Evolutionary conservation across 441 rosid genomes (phyloP).

Genomic region (Biscutella laevigata): DNA sequence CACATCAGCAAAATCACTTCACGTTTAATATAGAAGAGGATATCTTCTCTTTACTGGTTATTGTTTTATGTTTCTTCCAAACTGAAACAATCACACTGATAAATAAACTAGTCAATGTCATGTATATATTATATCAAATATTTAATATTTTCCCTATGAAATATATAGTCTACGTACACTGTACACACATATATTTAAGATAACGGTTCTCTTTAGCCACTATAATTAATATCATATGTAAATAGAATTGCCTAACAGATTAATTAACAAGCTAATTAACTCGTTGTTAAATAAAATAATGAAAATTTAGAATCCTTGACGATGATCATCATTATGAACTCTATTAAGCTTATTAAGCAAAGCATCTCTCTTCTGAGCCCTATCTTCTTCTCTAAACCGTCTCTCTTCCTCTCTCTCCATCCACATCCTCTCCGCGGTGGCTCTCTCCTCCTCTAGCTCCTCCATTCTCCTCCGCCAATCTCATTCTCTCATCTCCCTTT

Average conservation of each 20-base stretch:
- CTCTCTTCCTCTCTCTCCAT: constrained; percentile 88
- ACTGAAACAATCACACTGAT: too few relatives aligned
- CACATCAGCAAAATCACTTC: too few relatives aligned
- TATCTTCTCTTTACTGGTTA: too few relatives aligned
- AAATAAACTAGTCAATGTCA: too few relatives aligned
- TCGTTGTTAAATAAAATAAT: neutral
- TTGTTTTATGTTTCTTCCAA: too few relatives aligned
- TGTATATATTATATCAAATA: too few relatives aligned
- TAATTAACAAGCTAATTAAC: neutral
- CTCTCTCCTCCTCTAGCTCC: constrained; percentile 73
- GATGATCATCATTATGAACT: constrained; percentile 31
- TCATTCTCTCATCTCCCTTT: constrained; percentile 61
- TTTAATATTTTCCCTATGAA: too few relatives aligned
- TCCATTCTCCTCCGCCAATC: constrained; percentile 88
- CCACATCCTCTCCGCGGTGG: constrained; percentile 71
- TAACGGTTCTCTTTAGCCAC: too few relatives aligned
- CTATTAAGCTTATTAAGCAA: constrained; percentile 61
- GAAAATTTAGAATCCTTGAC: constrained; percentile 11
- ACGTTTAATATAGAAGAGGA: too few relatives aligned
- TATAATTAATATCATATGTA: too few relatives aligned
- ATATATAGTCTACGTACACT: too few relatives aligned
- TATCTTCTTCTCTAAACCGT: constrained; percentile 70
- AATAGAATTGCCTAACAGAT: neutral
- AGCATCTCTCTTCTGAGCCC: constrained; percentile 92
- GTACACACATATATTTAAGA: too few relatives aligned